Percentiles rank a stretch among this genome's conserved stretches.
These are phyloP conservation scores for Chaetomium olivaceum DNA, from an alignment of 2,329 filamentous ascomycete species.

Conservation along the genomic window DNA sequence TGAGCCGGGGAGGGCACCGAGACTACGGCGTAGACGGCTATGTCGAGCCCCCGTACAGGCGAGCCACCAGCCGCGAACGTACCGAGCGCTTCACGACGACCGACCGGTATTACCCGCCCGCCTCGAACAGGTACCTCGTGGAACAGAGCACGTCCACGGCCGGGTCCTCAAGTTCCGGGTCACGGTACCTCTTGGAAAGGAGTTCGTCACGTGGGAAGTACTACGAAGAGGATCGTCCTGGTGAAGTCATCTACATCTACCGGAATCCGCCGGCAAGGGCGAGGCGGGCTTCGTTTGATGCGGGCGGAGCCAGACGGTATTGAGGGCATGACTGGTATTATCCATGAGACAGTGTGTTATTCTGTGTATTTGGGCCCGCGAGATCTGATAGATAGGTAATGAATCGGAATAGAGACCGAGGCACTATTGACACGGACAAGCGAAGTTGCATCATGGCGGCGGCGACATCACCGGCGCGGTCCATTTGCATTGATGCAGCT, in stretches of 20 bases:
- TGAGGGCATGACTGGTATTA: conserved; percentile 10
- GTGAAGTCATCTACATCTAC: conserved; percentile 20
- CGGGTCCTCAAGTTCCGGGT: background rate
- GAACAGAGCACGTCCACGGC: background rate
- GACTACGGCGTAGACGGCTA: background rate
- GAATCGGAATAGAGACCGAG: background rate
- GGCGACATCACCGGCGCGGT: background rate
- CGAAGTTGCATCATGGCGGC: background rate
- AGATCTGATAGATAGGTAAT: background rate
- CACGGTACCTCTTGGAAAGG: conserved; percentile 9
- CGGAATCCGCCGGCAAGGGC: conserved; percentile 14
- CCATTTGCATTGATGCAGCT: background rate
- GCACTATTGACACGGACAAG: background rate
- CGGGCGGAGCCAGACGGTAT: conserved; percentile 7
- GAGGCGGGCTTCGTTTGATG: conserved; percentile 21
- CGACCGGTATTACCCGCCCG: background rate
- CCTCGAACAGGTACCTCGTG: background rate
- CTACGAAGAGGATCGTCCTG: conserved; percentile 6
- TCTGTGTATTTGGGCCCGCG: background rate
- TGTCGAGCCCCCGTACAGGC: background rate
- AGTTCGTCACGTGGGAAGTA: background rate
- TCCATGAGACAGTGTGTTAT: background rate
- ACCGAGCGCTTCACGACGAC: background rate
- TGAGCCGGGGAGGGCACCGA: conserved; percentile 1
- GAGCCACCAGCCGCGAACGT: conserved; percentile 2